These are phyloP conservation scores for Ploettnerulaceae sp. DNA, from an alignment of 2,329 filamentous ascomycete genomes.

Conservation along the genomic window DNA sequence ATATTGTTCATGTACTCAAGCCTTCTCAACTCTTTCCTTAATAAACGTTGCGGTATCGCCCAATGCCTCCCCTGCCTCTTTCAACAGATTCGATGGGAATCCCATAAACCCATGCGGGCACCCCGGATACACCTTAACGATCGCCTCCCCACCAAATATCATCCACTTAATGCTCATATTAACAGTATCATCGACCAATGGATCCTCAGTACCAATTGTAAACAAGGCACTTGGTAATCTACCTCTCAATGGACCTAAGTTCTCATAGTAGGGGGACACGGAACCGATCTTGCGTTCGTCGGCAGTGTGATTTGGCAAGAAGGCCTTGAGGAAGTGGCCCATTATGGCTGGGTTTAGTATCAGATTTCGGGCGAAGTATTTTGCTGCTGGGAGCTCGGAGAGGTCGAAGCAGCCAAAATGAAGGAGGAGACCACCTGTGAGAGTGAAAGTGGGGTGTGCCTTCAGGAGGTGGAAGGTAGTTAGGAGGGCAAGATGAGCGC, in stretches of 20 bases:
- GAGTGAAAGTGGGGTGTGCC: slow-evolving; percentile 36
- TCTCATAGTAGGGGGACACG: slow-evolving; percentile 47
- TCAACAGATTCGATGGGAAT: slow-evolving; percentile 16
- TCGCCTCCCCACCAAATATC: slow-evolving; percentile 44
- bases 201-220: slow-evolving; percentile 49
- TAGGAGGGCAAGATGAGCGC: slow-evolving; percentile 45
- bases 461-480: slow-evolving; percentile 45
- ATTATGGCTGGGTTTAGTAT: slow-evolving; percentile 45
- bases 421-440: slow-evolving; percentile 47
- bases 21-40: slow-evolving; percentile 11
- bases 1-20: neutral
- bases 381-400: slow-evolving; percentile 38
- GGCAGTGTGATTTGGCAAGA: slow-evolving; percentile 39
- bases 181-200: slow-evolving; percentile 47
- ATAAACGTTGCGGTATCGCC: slow-evolving; percentile 22
- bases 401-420: slow-evolving; percentile 50
- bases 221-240: slow-evolving; percentile 50
- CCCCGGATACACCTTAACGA: slow-evolving; percentile 50
- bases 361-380: slow-evolving; percentile 20
- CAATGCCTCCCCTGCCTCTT: slow-evolving; percentile 18
- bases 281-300: slow-evolving; percentile 40
- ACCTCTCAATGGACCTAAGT: slow-evolving; percentile 35
- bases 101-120: slow-evolving; percentile 47
- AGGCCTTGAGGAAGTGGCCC: slow-evolving; percentile 41
- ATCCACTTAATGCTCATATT: slow-evolving; percentile 51